These are phyloP conservation scores for Psilocybe cubensis DNA, from an alignment of 768 basidiomycete genomes.

Conservation along the genomic window DNA sequence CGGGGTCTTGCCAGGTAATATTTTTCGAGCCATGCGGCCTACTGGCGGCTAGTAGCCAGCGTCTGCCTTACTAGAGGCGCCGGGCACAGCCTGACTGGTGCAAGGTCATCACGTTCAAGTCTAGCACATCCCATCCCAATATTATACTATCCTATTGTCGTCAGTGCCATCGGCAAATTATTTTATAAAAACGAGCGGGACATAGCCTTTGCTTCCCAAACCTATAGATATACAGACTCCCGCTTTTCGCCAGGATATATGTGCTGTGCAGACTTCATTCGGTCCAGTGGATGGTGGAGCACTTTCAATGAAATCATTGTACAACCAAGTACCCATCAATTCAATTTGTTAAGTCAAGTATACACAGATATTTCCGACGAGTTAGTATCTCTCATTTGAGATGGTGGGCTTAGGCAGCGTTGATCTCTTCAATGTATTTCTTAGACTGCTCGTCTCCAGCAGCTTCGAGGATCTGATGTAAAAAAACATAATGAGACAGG, in stretches of 20 bases:
- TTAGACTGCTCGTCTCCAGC: constrained; percentile 54
- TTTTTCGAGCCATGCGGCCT: background rate
- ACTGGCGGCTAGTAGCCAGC: background rate
- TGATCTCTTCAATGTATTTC: constrained; percentile 60
- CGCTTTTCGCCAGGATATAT: too few relatives aligned
- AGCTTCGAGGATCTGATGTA: constrained; percentile 24
- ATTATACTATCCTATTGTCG: too few relatives aligned
- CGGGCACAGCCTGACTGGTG: background rate
- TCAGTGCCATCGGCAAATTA: too few relatives aligned
- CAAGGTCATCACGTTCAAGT: background rate
- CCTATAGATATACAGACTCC: too few relatives aligned
- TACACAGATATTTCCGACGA: background rate
- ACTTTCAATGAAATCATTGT: too few relatives aligned
- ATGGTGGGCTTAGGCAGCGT: constrained; percentile 46
- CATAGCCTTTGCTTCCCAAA: too few relatives aligned
- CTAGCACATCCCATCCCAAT: too few relatives aligned
- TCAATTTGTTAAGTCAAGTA: background rate
- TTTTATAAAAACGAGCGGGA: too few relatives aligned
- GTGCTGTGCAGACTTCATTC: too few relatives aligned
- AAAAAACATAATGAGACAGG: background rate
- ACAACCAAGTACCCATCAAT: background rate
- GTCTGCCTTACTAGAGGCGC: background rate
- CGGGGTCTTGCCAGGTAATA: background rate
- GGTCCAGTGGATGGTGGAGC: too few relatives aligned
- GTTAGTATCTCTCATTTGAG: background rate